Conservation (phyloP, 75 land plant species). For the Pinus tabuliformis region DNA sequence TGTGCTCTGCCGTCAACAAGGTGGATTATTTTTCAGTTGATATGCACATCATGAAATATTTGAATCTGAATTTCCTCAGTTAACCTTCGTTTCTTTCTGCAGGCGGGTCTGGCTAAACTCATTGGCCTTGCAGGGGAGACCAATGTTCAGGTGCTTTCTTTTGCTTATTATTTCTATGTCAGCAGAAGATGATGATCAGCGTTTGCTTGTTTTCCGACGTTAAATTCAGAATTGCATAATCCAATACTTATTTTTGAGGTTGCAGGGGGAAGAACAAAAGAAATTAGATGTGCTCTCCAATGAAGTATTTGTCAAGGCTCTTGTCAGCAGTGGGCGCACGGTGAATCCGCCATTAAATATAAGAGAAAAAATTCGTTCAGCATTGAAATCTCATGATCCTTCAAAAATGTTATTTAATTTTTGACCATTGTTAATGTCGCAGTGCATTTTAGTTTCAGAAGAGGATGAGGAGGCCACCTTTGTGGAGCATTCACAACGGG, state of each 20-base stretch:
- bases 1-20: constrained; percentile 60
- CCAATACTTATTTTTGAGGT: not conserved
- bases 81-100: constrained; percentile 4
- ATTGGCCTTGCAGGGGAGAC: constrained; percentile 98
- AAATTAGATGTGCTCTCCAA: constrained; percentile 59
- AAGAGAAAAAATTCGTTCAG: not conserved
- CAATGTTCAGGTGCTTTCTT: constrained; percentile 69
- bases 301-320: constrained; percentile 53
- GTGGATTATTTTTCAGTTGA: constrained; percentile 3
- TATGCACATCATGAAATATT: no score
- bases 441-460: constrained; percentile 97
- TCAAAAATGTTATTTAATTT: no score
- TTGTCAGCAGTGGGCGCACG: constrained; percentile 49
- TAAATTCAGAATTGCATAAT: no score
- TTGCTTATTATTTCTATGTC: no score
- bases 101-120: constrained; percentile 98
- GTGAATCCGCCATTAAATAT: constrained; percentile 36
- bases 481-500: constrained; percentile 72
- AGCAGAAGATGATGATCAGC: no score
- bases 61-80: no score
- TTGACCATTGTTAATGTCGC: constrained; percentile 7
- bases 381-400: no score
- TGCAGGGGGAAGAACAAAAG: constrained; percentile 61
- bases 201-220: no score
- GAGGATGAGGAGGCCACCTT: constrained; percentile 94